Base-by-base conservation (phyloP, 768 basidiomycete species). In the Baorangia bicolor region DNA sequence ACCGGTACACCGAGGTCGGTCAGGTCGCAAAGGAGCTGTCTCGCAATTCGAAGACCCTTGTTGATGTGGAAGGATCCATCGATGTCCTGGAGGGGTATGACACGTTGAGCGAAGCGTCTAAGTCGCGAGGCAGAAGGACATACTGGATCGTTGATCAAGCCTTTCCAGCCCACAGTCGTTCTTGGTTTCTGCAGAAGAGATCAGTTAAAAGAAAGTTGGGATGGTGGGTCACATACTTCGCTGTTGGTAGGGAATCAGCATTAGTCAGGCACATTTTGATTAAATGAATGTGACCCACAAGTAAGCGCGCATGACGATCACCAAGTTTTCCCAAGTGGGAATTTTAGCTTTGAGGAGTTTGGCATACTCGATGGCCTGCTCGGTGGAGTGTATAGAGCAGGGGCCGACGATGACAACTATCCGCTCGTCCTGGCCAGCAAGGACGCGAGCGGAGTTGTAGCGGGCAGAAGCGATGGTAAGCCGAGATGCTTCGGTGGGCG, bases 121-220 rank as follows among this genome's bases (percentile, higher is more conserved):
- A 30, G 12, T 6, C 1, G 4, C 5, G 11, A 20, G 4, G n/a
- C 1, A 42, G 1, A n/a, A 25, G 13, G 16, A 52, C 69, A 28
- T 54, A 71, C 70, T 2, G 95, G 95, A 74, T 98, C 96, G 71
- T 93, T 93, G 69, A 90, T 90, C 65, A 92, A 80, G 37, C 96
- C 97, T 76, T 99, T 98, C 92, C 92, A 98, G 63, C 95, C 95
- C 45, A 98, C 94, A 2, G 94, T 98, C 28, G 96, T 98, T 54
- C 96, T 83, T 0, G 94, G 97, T 86, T 98, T 96, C 84, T 96
- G 70, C 18, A 48, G 27, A 46, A 18, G 21, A 16, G 25, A 35
- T 72, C 7, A 71, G 60, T 18, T 0, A 20, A 54, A 18, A 20
- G 18, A 39, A 13, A 4, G 6, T 14, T 45, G n/a, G 16, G 18